These are phyloP conservation scores for Pichia occidentalis DNA, from an alignment of 805 yeast species.

Conservation along the genomic window DNA sequence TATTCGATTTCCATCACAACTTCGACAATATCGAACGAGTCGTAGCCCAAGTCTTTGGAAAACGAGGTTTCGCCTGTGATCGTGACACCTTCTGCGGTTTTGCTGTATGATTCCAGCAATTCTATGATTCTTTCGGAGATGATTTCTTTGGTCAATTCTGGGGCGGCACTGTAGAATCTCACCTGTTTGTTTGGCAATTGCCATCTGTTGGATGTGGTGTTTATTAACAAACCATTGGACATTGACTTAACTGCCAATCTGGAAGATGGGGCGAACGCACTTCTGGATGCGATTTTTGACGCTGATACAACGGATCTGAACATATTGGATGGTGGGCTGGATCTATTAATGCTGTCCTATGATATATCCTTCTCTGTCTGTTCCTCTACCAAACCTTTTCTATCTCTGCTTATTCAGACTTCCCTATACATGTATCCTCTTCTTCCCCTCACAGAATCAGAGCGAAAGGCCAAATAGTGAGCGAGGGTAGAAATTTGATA, in stretches of 20 bases:
- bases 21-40: slow-evolving; percentile 67
- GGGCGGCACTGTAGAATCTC: slow-evolving; percentile 49
- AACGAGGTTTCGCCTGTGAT: slow-evolving; percentile 43
- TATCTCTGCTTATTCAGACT: too few species aligned
- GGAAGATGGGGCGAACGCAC: neutral
- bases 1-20: slow-evolving; percentile 69
- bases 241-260: slow-evolving; percentile 1
- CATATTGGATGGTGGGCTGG: slow-evolving; percentile 2
- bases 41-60: slow-evolving; percentile 60
- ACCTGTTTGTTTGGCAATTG: slow-evolving; percentile 4
- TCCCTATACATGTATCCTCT: too few species aligned
- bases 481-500: too few species aligned
- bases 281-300: slow-evolving; percentile 8
- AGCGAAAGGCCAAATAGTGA: too few species aligned
- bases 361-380: too few species aligned
- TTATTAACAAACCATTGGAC: neutral
- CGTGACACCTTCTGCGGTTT: slow-evolving; percentile 34
- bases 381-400: too few species aligned
- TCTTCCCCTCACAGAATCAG: too few species aligned
- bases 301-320: slow-evolving; percentile 10
- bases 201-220: neutral
- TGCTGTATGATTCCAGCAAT: slow-evolving; percentile 58
- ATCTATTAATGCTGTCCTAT: neutral
- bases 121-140: slow-evolving; percentile 58
- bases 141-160: slow-evolving; percentile 55